A percentile compares a stretch with the other conserved stretches of the same genome.
These are phyloP conservation scores for Cymbopogon citratus DNA, from an alignment of 176 grass and related monocot genomes.

Conservation along the genomic window DNA sequence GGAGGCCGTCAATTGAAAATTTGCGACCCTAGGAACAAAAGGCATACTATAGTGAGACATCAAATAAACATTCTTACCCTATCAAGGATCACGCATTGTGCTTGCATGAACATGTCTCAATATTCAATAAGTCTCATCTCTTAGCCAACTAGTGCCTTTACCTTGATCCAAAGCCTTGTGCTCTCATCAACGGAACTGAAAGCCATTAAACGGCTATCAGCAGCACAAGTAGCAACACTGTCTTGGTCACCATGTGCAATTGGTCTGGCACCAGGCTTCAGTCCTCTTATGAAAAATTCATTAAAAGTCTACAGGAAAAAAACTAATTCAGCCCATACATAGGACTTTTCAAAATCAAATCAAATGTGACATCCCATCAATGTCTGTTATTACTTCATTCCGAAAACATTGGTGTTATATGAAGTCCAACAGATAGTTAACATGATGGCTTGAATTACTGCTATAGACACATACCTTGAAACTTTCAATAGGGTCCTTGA, in stretches of 20 bases:
- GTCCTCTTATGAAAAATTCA: conserved; percentile 83
- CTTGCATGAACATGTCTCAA: neutral
- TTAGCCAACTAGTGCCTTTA: conserved; percentile 16
- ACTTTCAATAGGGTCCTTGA: conserved; percentile 75
- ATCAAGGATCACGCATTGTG: neutral
- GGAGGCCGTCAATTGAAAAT: conserved; percentile 89
- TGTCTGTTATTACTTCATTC: neutral
- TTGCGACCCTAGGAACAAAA: conserved; percentile 74
- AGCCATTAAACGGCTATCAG: conserved; percentile 91
- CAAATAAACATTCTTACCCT: conserved; percentile 13
- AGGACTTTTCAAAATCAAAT: neutral
- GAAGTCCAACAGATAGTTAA: neutral
- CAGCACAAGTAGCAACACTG: conserved; percentile 74
- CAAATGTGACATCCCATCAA: neutral
- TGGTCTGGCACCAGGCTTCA: conserved; percentile 71
- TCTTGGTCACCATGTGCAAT: conserved; percentile 45
- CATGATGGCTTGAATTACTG: neutral
- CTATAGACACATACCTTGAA: conserved; percentile 62
- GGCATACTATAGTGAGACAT: conserved; percentile 18
- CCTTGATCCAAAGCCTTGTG: conserved; percentile 97
- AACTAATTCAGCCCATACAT: conserved; percentile 1
- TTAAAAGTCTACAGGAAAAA: conserved; percentile 81
- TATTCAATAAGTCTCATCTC: neutral
- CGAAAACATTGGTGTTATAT: neutral
- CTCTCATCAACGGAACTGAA: conserved; percentile 72